Percentiles rank a stretch among this genome's conserved stretches.
Evolutionary conservation across 2,329 filamentous ascomycete genomes (phyloP).

Genomic region (Sarocladium oryzae): DNA sequence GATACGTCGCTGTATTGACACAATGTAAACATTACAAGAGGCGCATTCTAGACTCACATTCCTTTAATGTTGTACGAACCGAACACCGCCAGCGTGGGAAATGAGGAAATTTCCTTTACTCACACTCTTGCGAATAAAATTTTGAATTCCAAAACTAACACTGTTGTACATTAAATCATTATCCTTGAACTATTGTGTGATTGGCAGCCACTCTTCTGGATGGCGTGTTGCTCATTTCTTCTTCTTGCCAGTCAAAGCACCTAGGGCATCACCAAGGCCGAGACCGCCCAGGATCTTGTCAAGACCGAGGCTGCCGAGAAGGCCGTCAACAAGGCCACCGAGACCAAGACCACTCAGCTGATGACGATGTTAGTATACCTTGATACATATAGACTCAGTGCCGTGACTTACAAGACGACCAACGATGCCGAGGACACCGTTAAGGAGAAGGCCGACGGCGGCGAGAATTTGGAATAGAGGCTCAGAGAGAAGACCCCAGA

Average conservation of each 20-base stretch:
- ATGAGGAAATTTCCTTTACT: too few species aligned
- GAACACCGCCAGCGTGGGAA: too few species aligned
- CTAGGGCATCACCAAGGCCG: slow-evolving; percentile 50
- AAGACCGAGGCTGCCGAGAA: slow-evolving; percentile 71
- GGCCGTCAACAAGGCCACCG: slow-evolving; percentile 70
- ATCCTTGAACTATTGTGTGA: not conserved
- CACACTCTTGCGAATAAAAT: too few species aligned
- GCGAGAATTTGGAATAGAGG: slow-evolving; percentile 90
- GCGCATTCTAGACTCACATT: too few species aligned
- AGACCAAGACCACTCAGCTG: slow-evolving; percentile 71
- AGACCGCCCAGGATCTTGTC: slow-evolving; percentile 69
- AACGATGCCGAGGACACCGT: slow-evolving; percentile 77
- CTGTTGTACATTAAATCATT: slow-evolving; percentile 1
- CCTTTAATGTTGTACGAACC: too few species aligned
- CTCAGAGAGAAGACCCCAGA: slow-evolving; percentile 77
- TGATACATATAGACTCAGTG: not conserved
- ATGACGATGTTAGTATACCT: not conserved
- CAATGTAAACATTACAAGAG: not conserved
- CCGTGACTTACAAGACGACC: slow-evolving; percentile 54
- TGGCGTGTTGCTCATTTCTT: slow-evolving; percentile 22
- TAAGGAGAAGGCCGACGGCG: slow-evolving; percentile 75
- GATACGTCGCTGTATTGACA: not conserved
- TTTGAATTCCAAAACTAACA: too few species aligned
- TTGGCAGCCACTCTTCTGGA: not conserved
- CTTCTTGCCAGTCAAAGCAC: slow-evolving; percentile 38